A percentile compares a stretch with the other conserved stretches of the same genome.
Evolutionary conservation across 148 eudicot genomes (phyloP).

Genomic region (Spergularia bocconei): DNA sequence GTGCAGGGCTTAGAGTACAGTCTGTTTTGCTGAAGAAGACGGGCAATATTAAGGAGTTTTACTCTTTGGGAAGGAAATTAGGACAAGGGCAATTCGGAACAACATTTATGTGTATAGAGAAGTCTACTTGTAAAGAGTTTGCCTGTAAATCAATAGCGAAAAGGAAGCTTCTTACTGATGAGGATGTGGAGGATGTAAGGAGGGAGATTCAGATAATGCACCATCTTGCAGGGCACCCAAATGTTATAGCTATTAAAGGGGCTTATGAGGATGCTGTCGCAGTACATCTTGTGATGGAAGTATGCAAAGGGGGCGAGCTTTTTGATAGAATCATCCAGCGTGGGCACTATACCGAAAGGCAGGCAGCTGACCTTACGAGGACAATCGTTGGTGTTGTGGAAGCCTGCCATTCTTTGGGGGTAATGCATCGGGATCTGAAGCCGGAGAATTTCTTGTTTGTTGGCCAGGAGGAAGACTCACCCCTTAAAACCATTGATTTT

Average conservation of each 20-base stretch:
- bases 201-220: conserved; percentile 72
- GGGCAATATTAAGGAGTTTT: conserved; percentile 54
- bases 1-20: conserved; percentile 52
- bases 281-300: conserved; percentile 61
- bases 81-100: conserved; percentile 68
- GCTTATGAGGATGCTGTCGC: conserved; percentile 58
- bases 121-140: conserved; percentile 41
- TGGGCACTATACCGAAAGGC: conserved; percentile 55
- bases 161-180: conserved; percentile 48
- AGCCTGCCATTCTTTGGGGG: conserved; percentile 61
- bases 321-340: conserved; percentile 58
- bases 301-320: conserved; percentile 64
- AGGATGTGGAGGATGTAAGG: conserved; percentile 65
- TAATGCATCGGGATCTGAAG: conserved; percentile 58
- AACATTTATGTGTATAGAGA: conserved; percentile 51
- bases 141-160: conserved; percentile 63
- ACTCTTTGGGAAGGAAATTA: conserved; percentile 51
- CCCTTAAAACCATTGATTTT: conserved; percentile 60
- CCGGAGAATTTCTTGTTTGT: conserved; percentile 61
- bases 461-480: conserved; percentile 52
- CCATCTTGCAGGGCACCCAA: conserved; percentile 55
- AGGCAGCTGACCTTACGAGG: conserved; percentile 53
- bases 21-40: conserved; percentile 49
- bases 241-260: conserved; percentile 47
- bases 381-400: conserved; percentile 55